Conservation (phyloP, 2,329 filamentous ascomycete genomes). For the Erysiphe pulchra region DNA sequence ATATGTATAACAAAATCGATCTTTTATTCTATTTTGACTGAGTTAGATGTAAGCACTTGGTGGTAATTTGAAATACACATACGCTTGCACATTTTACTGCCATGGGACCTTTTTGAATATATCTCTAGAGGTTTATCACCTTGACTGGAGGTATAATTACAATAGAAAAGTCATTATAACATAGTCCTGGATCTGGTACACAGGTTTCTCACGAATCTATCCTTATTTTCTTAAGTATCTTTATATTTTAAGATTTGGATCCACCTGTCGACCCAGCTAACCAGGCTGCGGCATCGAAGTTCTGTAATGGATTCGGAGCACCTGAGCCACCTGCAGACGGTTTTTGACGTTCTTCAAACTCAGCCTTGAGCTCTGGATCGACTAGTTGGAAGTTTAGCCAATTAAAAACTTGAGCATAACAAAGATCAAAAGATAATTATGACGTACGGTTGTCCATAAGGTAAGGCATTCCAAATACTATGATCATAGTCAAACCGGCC, state of each 20-base stretch:
- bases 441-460: slow-evolving; percentile 79
- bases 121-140: too few species aligned
- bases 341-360: slow-evolving; percentile 79
- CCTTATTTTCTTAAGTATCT: too few species aligned
- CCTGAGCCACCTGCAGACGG: slow-evolving; percentile 34
- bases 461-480: slow-evolving; percentile 87
- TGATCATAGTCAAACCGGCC: slow-evolving; percentile 52
- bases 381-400: slow-evolving; percentile 25
- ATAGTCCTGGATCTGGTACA: too few species aligned
- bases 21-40: too few species aligned
- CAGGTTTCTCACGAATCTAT: too few species aligned
- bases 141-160: too few species aligned
- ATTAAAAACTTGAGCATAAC: not conserved
- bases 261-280: slow-evolving; percentile 25
- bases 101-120: too few species aligned
- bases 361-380: slow-evolving; percentile 85
- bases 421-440: not conserved
- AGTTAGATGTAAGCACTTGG: too few species aligned
- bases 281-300: slow-evolving; percentile 43
- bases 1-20: too few species aligned
- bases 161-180: too few species aligned
- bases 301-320: slow-evolving; percentile 24
- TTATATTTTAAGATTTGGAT: slow-evolving; percentile 1
- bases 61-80: too few species aligned
- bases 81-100: too few species aligned